Evolutionary conservation across 192 early-diverging fungal genomes (phyloP), one percentile per base, ranked within the genome.

Genomic region (Coemansia sp.): DNA sequence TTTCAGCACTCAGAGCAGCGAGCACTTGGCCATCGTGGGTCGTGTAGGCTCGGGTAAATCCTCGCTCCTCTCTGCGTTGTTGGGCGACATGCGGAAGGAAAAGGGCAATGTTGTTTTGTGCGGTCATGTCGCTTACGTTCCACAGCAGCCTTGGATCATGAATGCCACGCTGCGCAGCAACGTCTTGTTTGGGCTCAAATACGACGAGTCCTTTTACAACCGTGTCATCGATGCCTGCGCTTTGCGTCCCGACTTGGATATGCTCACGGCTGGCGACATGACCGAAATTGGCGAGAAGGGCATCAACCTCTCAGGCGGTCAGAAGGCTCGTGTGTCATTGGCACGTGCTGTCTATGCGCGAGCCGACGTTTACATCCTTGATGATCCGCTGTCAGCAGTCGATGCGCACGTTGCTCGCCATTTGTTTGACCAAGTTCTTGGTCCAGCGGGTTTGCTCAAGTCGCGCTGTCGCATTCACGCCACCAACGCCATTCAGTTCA

Each of bases 221-320:
- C 84, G 82, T 29, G 86, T 89, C 8, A 77, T 99, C 61, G 85
- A 88, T 29, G 93, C 93, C 22, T 99, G 97, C 79, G 90, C 92
- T 16, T 82, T 99, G 50, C 87, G 83, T 33, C 88, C 87, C 24
- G 97, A 99, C 86, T 82, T 99, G 41, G 90, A 89, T 12, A 93
- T 95, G 33, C 76, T 98, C 60, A 82, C 91, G 13, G 91, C 87
- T 18, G 95, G 95, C 16, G 97, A 99, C 83, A 74, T 89, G 77
- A 95, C 94, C 10, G 96, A 98, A 69, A 94, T 95, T 83, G 94
- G 95, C 43, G 94, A 95, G 76, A 88, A 89, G 72, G 96, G 96
- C 33, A 91, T 95, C 73, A 97, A 93, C 49, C 84, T 98, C 10
- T 93, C 92, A 29, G 96, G 96, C 70, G 96, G 96, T 15, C 96